A percentile compares a stretch with the other conserved stretches of the same genome.
Conservation (phyloP, 352 stramenopile genomes). For the Phytophthora megakarya region DNA sequence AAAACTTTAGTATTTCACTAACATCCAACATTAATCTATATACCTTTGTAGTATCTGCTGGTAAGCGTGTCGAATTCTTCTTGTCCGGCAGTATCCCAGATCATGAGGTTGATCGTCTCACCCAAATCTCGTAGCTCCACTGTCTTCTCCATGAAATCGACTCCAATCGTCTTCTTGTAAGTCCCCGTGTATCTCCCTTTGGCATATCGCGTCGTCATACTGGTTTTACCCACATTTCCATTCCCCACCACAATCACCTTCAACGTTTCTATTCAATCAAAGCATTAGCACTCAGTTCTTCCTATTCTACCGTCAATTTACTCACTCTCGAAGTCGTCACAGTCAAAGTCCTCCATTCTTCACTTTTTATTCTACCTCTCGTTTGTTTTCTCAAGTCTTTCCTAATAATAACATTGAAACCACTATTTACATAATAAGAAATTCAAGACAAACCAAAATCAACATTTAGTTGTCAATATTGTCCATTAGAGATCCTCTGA, state of each 20-base stretch:
- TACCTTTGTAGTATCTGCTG: slow-evolving; percentile 77
- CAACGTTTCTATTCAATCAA: slow-evolving; percentile 55
- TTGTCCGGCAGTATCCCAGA: slow-evolving; percentile 84
- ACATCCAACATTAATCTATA: background rate
- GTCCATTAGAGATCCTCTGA: too few species aligned
- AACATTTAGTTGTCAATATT: too few species aligned
- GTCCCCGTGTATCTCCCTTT: slow-evolving; percentile 79
- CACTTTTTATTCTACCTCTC: background rate
- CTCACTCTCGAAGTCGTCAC: slow-evolving; percentile 79
- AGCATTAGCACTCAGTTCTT: background rate
- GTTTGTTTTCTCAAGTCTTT: background rate
- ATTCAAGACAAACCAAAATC: too few species aligned
- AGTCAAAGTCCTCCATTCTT: slow-evolving; percentile 58
- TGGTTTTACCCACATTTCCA: slow-evolving; percentile 86
- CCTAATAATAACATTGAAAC: slow-evolving; percentile 12
- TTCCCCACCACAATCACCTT: slow-evolving; percentile 88
- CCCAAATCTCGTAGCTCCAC: slow-evolving; percentile 64
- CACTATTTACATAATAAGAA: too few species aligned
- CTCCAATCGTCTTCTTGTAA: slow-evolving; percentile 88
- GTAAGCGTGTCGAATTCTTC: slow-evolving; percentile 85
- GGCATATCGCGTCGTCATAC: slow-evolving; percentile 78
- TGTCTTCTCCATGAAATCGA: slow-evolving; percentile 86
- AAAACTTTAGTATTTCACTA: background rate
- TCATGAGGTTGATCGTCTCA: slow-evolving; percentile 76
- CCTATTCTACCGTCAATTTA: slow-evolving; percentile 9